phyloP scores from a whole-genome alignment of 345 rosid genomes.

The Eucalyptus globulus region DNA sequence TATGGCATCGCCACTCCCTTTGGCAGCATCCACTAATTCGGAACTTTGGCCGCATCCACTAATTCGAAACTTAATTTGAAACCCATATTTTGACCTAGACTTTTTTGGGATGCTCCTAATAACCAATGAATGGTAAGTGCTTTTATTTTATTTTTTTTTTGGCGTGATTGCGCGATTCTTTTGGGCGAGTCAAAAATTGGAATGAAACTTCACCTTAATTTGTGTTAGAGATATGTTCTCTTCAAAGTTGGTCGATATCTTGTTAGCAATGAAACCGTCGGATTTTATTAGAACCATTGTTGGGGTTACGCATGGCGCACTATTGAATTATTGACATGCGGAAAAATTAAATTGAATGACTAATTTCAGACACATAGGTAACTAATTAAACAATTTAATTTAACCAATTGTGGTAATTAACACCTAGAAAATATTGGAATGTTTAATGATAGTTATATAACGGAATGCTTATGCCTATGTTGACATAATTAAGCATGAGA shows the following conservation, averaged over 20 bases:
- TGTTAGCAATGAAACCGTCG: background rate
- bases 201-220: background rate
- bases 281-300: background rate
- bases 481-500: background rate
- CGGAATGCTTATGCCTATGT: background rate
- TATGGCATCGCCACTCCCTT: no score
- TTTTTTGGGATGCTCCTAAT: background rate
- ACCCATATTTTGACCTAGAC: accelerated
- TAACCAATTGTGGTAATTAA: background rate
- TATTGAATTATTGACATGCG: background rate
- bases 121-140: background rate
- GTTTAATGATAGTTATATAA: background rate
- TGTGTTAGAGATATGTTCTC: background rate
- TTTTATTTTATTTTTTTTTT: background rate
- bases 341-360: background rate
- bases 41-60: background rate
- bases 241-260: background rate
- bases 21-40: no score
- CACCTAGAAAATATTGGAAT: background rate
- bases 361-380: background rate
- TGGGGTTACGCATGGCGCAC: background rate
- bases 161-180: background rate
- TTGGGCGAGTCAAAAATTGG: background rate
- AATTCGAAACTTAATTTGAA: no score
- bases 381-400: background rate